Evolutionary conservation across 257 asterid genomes (phyloP), one percentile per base, ranked within the genome.

Genomic region (Knoxia roxburghii): DNA sequence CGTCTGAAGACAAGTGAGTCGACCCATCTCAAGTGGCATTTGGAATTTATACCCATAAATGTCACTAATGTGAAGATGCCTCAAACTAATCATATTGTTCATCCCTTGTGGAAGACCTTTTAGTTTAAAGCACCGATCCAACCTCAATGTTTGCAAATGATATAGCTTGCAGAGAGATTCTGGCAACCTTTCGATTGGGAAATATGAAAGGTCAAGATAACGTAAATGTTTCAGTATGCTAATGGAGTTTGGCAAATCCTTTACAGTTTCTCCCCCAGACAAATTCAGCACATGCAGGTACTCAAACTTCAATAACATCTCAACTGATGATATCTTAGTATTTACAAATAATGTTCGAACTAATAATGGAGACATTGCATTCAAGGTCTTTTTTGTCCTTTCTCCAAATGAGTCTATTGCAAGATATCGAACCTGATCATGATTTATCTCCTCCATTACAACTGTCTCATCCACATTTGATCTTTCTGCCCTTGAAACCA

Each of bases 21-120:
- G 30, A 11, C 84, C 78, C 41, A 79, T 72, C 26, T 53, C 54
- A 17, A 46, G 69, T 45, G 78, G 81, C 64, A 17, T 20, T 17
- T 15, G 39, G 29, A 40, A 18, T 0, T 11, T 10, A 2, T 17
- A 21, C 20, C n/a, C 27, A n/a, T n/a, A n/a, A 26, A 4, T 0
- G 4, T 17, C 10, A 11, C 35, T 6, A 30, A 27, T 59, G 37
- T 72, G 53, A 24, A 79, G 63, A 57, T 79, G 83, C 24, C 80
- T 61, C 73, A 79, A 66, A 43, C 54, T 73, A 15, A 75, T 12
- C 53, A 75, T 55, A 50, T 52, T 3, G 9, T 7, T 30, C 58
- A 76, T 51, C 21, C 61, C 29, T 9, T 51, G 11, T 5, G 79
- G 84, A 41, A 76, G 68, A 51, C 11, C 33, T 4, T 33, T 7